These are phyloP conservation scores for Magnusiomyces clavatus DNA, from an alignment of 1,139 yeast species.

Conservation along the genomic window DNA sequence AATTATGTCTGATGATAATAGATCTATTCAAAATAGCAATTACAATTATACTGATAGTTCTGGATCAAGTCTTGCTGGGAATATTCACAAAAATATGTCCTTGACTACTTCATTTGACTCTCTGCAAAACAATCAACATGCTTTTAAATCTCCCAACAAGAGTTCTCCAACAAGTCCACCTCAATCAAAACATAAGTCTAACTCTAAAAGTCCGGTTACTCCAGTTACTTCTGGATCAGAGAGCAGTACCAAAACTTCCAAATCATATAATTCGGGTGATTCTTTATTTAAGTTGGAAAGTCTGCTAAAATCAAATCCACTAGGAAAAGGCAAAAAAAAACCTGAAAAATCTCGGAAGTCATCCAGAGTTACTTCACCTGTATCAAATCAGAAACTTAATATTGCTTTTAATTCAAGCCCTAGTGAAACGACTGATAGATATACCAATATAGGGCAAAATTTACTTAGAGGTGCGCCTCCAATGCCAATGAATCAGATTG, in stretches of 20 bases:
- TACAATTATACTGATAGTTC: not conserved
- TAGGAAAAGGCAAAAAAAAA: slow-evolving; percentile 14
- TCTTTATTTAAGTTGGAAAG: slow-evolving; percentile 11
- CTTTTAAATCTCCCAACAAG: no score
- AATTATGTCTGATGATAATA: not conserved
- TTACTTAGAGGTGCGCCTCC: not conserved
- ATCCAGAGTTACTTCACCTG: no score
- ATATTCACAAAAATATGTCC: no score
- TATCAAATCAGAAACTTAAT: not conserved
- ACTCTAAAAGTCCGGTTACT: not conserved
- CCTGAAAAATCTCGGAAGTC: slow-evolving; percentile 1
- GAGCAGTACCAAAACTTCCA: not conserved
- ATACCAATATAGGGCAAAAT: no score
- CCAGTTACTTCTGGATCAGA: not conserved
- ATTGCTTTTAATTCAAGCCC: no score
- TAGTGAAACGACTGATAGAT: no score
- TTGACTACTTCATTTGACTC: no score
- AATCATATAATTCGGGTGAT: no score
- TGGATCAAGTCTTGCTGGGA: no score
- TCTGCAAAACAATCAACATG: no score
- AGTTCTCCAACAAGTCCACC: no score
- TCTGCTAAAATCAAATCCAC: slow-evolving; percentile 12
- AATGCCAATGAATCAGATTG: not conserved
- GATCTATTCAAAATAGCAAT: not conserved
- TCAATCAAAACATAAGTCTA: no score